Conservation (phyloP, 2,329 filamentous ascomycete species). For the Botrytis deweyae region DNA sequence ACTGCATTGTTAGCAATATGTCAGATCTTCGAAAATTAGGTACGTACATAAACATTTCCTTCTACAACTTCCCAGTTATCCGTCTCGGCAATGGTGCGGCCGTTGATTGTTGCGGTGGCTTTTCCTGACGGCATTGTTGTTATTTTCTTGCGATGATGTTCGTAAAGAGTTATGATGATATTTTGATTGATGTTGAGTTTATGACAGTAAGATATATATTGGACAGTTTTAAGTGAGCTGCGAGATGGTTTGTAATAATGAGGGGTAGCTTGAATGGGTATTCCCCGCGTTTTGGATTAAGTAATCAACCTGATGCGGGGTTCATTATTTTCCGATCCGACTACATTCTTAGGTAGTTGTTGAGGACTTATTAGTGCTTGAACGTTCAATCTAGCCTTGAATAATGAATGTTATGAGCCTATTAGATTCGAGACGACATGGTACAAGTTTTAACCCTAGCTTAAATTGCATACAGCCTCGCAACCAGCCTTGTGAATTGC, state of each 20-base stretch:
- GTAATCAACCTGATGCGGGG: background rate
- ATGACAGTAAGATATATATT: background rate
- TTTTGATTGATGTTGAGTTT: background rate
- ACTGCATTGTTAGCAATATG: slow-evolving; percentile 33
- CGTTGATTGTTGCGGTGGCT: slow-evolving; percentile 45
- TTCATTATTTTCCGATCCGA: background rate
- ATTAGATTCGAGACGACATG: background rate
- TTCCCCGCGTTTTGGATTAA: slow-evolving; percentile 6
- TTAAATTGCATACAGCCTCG: background rate
- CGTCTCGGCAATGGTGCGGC: slow-evolving; percentile 46
- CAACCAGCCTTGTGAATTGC: background rate
- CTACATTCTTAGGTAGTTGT: background rate
- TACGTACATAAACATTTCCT: slow-evolving; percentile 48
- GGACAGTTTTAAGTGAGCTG: background rate
- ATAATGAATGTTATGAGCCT: background rate
- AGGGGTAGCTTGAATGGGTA: slow-evolving; percentile 15
- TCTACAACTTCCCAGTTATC: slow-evolving; percentile 49
- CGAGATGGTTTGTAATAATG: slow-evolving; percentile 12
- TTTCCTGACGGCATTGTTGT: slow-evolving; percentile 32
- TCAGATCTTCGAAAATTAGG: slow-evolving; percentile 23
- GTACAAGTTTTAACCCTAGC: accelerated
- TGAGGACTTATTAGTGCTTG: background rate
- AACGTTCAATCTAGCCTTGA: background rate
- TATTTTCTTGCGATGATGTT: background rate
- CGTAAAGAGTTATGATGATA: background rate